Conservation (phyloP, 2,329 filamentous ascomycete species). For the Epichloe typhina region DNA sequence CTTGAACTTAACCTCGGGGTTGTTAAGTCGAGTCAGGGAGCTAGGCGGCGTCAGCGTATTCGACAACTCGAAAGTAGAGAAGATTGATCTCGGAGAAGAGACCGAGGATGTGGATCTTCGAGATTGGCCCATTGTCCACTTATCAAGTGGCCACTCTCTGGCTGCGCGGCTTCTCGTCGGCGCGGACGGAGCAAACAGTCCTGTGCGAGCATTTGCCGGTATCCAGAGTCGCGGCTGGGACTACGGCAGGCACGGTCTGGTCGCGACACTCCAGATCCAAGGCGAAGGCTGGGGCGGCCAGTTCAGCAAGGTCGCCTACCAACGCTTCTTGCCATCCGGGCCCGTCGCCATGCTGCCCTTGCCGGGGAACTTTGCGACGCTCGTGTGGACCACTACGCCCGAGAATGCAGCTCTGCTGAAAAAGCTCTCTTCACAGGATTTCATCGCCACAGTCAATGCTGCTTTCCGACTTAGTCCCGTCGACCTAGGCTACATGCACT, state of each 20-base stretch:
- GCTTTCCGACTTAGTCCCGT: constrained; percentile 72
- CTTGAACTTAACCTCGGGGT: constrained; percentile 67
- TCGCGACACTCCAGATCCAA: constrained; percentile 71
- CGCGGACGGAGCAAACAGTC: constrained; percentile 89
- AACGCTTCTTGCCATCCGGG: constrained; percentile 85
- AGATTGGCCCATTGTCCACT: constrained; percentile 73
- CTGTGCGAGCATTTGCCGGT: constrained; percentile 76
- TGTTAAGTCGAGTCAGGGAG: constrained; percentile 59
- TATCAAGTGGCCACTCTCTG: constrained; percentile 54
- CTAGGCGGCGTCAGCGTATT: constrained; percentile 58
- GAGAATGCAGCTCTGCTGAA: constrained; percentile 69
- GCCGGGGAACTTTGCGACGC: constrained; percentile 66
- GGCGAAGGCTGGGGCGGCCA: constrained; percentile 41
- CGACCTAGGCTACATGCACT: constrained; percentile 76
- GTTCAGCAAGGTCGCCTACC: constrained; percentile 66
- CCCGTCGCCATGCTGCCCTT: constrained; percentile 86
- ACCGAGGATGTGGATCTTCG: constrained; percentile 61
- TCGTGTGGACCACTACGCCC: constrained; percentile 92
- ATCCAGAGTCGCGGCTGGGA: constrained; percentile 87
- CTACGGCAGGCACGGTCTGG: constrained; percentile 79
- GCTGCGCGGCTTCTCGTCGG: constrained; percentile 78
- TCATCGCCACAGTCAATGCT: constrained; percentile 81
- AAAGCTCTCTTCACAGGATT: constrained; percentile 56
- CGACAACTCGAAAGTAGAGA: constrained; percentile 63
- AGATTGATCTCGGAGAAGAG: constrained; percentile 63